Percentiles rank a stretch among this genome's conserved stretches.
These are phyloP conservation scores for Macadamia tetraphylla DNA, from an alignment of 164 flowering plant species.

Conservation along the genomic window DNA sequence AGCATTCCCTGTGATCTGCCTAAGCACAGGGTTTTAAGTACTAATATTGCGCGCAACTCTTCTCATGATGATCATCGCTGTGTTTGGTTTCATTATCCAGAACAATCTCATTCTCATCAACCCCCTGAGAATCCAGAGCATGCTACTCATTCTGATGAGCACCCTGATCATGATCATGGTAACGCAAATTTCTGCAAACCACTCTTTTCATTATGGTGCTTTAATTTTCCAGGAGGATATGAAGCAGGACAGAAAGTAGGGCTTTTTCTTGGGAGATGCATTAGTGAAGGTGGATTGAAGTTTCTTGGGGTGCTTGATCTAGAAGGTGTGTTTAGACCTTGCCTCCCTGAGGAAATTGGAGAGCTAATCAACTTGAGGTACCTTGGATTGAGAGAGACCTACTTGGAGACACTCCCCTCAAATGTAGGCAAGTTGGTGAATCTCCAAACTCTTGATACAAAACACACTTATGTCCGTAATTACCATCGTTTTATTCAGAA, in stretches of 20 bases:
- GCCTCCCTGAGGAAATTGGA: conserved; percentile 1
- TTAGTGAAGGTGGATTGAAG: neutral
- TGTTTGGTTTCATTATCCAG: neutral
- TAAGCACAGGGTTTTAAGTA: neutral
- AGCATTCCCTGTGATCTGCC: conserved; percentile 10
- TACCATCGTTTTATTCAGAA: neutral
- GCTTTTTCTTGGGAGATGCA: neutral
- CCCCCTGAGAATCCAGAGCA: too few relatives aligned
- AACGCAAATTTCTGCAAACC: neutral
- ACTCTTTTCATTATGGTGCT: conserved; percentile 7
- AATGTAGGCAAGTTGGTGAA: conserved; percentile 10
- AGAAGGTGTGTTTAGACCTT: conserved; percentile 13
- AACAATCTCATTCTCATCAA: too few relatives aligned
- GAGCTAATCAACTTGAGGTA: conserved; percentile 15
- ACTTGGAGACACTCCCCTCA: conserved; percentile 10
- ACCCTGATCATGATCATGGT: too few relatives aligned
- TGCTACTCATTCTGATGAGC: too few relatives aligned
- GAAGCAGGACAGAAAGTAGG: too few relatives aligned
- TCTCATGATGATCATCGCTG: neutral
- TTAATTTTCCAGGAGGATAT: conserved; percentile 1
- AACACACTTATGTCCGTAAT: neutral
- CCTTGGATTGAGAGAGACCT: conserved; percentile 22
- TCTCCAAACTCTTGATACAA: conserved; percentile 9
- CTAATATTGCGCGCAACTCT: neutral
- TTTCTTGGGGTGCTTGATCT: conserved; percentile 19